A percentile compares a stretch with the other conserved stretches of the same genome.
Evolutionary conservation across 805 yeast species (phyloP).

Genomic region (Blastobotrys attinorum): DNA sequence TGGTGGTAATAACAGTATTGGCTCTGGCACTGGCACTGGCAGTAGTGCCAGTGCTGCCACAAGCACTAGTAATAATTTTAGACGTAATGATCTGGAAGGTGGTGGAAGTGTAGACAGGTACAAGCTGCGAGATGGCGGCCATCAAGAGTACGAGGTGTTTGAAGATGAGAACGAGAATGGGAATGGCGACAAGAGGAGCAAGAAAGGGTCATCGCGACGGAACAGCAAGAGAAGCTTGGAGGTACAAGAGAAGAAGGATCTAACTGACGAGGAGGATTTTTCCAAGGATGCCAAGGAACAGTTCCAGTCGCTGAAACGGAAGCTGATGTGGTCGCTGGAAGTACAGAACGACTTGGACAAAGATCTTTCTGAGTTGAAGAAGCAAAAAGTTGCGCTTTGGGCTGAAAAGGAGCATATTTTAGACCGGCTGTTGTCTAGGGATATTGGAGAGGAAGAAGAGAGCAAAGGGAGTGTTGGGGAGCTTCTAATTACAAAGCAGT

Average conservation of each 20-base stretch:
- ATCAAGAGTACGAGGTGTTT: no score
- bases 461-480: constrained; percentile 7
- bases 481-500: neutral
- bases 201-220: no score
- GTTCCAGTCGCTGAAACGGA: constrained; percentile 20
- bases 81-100: neutral
- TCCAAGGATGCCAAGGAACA: constrained; percentile 9
- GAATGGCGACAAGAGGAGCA: no score
- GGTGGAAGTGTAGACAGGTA: constrained; percentile 6
- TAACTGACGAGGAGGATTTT: constrained; percentile 11
- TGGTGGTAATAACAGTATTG: neutral
- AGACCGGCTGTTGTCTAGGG: constrained; percentile 22
- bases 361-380: constrained; percentile 18
- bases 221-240: constrained; percentile 8
- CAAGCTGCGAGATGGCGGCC: constrained; percentile 6
- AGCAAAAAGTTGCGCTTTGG: constrained; percentile 22
- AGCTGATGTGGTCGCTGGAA: constrained; percentile 28
- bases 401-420: constrained; percentile 29
- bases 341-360: constrained; percentile 19
- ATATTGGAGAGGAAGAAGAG: constrained; percentile 18
- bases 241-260: constrained; percentile 9
- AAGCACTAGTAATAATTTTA: no score
- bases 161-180: no score
- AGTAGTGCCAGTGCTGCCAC: no score
- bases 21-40: no score